Base-by-base conservation (phyloP, 495 filamentous ascomycete species). In the Pseudevernia furfuracea region DNA sequence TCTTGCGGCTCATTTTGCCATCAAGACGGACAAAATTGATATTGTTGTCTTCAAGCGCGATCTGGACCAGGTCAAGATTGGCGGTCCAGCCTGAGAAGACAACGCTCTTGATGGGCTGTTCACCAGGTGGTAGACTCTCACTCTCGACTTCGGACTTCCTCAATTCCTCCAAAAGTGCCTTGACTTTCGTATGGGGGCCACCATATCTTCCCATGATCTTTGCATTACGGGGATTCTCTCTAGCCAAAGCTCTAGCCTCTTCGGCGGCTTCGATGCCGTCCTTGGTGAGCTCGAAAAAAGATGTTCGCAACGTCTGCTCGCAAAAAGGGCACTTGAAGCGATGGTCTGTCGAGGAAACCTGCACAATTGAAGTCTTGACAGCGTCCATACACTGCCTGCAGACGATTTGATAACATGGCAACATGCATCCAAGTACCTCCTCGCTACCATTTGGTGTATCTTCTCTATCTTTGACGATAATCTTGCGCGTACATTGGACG, bases 21-120 rank as follows among this genome's bases (percentile, higher is more conserved):
- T 97, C 94, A 4, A 98, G 83, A 15, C 93, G 89, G n/a, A 82
- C 84, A 71, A 82, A 95, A 4, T 71, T 76, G 71, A 96, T 83
- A 11, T 79, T 78, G 41, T 82, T 80, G 55, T 85, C 81, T 56
- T 86, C 80, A 19, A 98, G 78, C 3, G 94, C 93, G 58, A 90
- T 84, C 71, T 96, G 85, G 68, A 98, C 95, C 19, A 98, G 83
- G 71, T 98, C 93, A 39, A 98, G 84, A 72, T 97, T 91, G 3
- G 89, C 86, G 0, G 93, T 97, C 93, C 94, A 98, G 37, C 84
- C 85, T 2, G 92, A 96, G 73, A 97, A 97, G 25, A 98, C 84
- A 19, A 98, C 93, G 52, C 88, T 89, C 72, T 95, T 96, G 74
- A 90, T 86, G 0, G 92, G 91, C 0, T 78, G 80, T 62, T 89